These are phyloP conservation scores for Aspergillus saccharolyticus DNA, from an alignment of 495 filamentous ascomycete species.

Conservation along the genomic window DNA sequence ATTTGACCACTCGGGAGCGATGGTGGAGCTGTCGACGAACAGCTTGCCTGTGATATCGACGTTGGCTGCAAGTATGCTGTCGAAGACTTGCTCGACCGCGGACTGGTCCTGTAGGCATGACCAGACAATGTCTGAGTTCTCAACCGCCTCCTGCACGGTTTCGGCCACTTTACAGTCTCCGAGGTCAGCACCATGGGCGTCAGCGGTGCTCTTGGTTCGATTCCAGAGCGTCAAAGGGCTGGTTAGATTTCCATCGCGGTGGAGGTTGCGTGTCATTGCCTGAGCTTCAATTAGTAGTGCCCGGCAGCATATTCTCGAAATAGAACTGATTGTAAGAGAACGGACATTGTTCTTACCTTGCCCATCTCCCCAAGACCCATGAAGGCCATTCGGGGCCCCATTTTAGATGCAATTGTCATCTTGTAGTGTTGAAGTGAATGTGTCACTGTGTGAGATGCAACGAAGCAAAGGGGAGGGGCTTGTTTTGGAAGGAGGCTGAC, in stretches of 20 bases:
- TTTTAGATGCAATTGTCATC: neutral
- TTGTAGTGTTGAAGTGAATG: neutral
- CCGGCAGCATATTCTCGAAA: neutral
- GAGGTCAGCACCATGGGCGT: neutral
- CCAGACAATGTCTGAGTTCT: conserved; percentile 6
- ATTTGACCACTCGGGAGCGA: neutral
- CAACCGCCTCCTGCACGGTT: neutral
- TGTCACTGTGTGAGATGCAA: neutral
- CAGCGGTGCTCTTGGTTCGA: conserved; percentile 3
- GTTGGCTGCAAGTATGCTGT: neutral
- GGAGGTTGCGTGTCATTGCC: conserved; percentile 4
- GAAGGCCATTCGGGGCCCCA: conserved; percentile 3
- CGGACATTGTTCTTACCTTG: neutral
- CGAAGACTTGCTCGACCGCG: conserved; percentile 4
- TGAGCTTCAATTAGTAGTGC: neutral
- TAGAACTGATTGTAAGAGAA: neutral
- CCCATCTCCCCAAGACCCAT: conserved; percentile 8
- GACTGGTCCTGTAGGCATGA: conserved; percentile 6
- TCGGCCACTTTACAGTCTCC: conserved; percentile 6
- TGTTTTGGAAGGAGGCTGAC: neutral
- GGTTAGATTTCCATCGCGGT: conserved; percentile 1
- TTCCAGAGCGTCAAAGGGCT: conserved; percentile 6
- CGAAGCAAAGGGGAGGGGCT: neutral
- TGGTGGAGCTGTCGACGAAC: conserved; percentile 11
- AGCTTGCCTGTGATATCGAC: conserved; percentile 3